Evolutionary conservation across 2,329 filamentous ascomycete species (phyloP), one percentile per base, ranked within the genome.

Genomic region (Colletotrichum magnum): DNA sequence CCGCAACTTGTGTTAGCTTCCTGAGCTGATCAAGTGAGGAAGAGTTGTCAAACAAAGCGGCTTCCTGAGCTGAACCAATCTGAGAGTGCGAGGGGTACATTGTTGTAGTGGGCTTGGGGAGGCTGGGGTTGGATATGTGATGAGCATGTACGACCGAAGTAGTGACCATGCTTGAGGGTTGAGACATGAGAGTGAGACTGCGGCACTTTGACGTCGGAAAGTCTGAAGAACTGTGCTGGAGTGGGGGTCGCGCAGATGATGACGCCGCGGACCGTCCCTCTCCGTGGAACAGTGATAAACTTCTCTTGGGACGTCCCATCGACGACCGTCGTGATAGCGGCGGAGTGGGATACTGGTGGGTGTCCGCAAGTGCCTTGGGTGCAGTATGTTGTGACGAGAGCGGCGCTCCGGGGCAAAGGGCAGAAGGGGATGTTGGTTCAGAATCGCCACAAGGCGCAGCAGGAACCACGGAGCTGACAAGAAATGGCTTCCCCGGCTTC

Each of bases 1-100:
- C 85, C 82, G 86, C 86, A 87, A 90, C 89, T 88, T 90, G 88
- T 89, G 94, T 98, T 94, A 98, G 95, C 93, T 92, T 92, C 86
- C 89, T 93, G 81, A 92, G 87, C 85, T 89, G 87, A 82, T 88
- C 86, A 86, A 89, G 84, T 79, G 90, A 89, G 80, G 88, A 87
- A 82, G 88, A 91, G 79, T 88, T 82, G 79, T 81, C 77, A 73
- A 80, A 79, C 76, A 79, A 74, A 78, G 81, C 73, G 79, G 78
- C 73, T 71, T 74, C 74, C 71, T 78, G 77, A 73, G 78, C 78
- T 71, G 81, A 75, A 73, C 78, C 75, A 76, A 78, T 73, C 72
- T 78, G 75, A 72, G 78, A 72, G 71, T 78, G 79, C 80, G 85
- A 83, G 81, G 87, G 83, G 83, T 87, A 82, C 80, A 79, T 82